Evolutionary conservation across 2,329 filamentous ascomycete genomes (phyloP), one percentile per base, ranked within the genome.

Genomic region (Magnaporthales sp.): DNA sequence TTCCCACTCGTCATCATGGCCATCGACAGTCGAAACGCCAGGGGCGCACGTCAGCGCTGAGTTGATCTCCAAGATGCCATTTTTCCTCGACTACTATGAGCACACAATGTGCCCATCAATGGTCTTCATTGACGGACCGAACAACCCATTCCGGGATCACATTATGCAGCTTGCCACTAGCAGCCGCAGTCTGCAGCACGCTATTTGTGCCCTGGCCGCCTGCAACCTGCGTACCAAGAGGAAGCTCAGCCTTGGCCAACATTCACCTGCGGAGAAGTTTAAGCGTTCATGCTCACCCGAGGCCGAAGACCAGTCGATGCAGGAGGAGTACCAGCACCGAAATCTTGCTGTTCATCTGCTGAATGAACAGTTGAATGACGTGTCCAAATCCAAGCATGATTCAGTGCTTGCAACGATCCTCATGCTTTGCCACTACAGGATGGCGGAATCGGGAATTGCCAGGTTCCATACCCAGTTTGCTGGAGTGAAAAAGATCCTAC

Each of bases 381-480:
- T 89, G 0, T 80, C 83, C 26, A 88, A 88, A 72, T 90, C 92
- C 4, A 88, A 89, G 66, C 89, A 95, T 71, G 94, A 97, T 75
- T 93, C 92, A 0, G 91, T 95, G 4, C 82, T 97, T 31, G 93
- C 92, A 2, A 96, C 92, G 4, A 87, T 97, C 46, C 84, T 97
- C 54, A 85, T 97, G 9, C 83, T 97, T 3, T 97, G 93, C 75
- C 88, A 97, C 68, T 97, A 96, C 76, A 91, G 96, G 71, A 93
- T 97, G 79, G 95, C 92, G 69, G 93, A 97, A 77, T 95, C 91
- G 0, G 94, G 94, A 3, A 89, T 97, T 71, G 92, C 92, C 24
- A 94, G 94, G 73, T 97, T 97, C 78, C 91, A 93, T 71, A 95
- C 91, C 0, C 94, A 97, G 75, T 93, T 97, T 73, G 92, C 92